Conservation (phyloP, 306 rosid genomes). For the Prunus dulcis region DNA sequence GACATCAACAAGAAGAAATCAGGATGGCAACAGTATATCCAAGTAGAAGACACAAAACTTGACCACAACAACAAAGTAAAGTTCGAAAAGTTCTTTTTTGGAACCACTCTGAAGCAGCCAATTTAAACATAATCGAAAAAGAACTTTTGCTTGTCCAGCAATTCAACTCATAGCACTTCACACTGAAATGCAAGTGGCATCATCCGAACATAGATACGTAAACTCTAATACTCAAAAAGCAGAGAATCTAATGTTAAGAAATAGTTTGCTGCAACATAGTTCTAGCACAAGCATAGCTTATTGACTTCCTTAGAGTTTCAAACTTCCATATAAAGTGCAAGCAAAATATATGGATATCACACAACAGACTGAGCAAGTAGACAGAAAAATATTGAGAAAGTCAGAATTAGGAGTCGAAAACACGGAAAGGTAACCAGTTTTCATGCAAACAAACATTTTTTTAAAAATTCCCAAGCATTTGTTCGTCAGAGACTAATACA, state of each 20-base stretch:
- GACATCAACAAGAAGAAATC: neutral
- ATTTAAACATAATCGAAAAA: neutral
- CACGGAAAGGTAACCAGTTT: neutral
- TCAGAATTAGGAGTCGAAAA: neutral
- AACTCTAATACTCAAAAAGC: neutral
- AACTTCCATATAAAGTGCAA: neutral
- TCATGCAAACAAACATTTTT: neutral
- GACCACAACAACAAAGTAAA: neutral
- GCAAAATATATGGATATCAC: neutral
- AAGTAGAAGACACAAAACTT: neutral
- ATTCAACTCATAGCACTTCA: neutral
- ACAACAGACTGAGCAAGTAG: neutral
- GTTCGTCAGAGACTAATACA: neutral
- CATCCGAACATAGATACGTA: neutral
- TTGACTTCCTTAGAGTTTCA: neutral
- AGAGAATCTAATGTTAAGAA: neutral
- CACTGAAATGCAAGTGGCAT: neutral
- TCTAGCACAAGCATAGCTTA: neutral
- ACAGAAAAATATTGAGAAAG: neutral
- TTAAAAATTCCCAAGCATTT: neutral
- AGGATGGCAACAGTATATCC: neutral
- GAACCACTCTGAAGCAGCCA: neutral
- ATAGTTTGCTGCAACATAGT: neutral
- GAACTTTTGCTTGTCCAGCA: neutral
- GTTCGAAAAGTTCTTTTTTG: neutral